These are phyloP conservation scores for Coniochaeta ligniaria DNA, from an alignment of 2,329 filamentous ascomycete genomes.

Conservation along the genomic window DNA sequence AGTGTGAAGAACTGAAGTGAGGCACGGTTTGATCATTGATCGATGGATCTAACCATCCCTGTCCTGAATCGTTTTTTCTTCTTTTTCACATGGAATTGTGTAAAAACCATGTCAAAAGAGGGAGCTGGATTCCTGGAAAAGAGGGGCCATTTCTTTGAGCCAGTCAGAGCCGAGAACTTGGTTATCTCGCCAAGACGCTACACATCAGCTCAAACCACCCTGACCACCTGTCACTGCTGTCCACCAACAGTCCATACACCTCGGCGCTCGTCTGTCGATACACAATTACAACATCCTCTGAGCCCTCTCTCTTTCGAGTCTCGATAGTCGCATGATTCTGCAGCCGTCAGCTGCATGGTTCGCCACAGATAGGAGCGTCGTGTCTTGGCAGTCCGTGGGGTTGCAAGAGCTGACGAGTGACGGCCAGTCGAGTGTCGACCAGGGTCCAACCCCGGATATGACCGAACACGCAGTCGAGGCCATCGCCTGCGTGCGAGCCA, in stretches of 20 bases:
- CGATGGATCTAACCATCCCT: no score
- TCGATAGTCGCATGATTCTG: neutral
- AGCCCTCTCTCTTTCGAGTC: neutral
- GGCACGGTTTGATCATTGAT: neutral
- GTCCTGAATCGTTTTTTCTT: no score
- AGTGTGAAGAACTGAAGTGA: neutral
- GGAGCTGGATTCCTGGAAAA: neutral
- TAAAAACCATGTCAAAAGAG: neutral
- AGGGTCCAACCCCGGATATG: neutral
- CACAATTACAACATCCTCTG: no score
- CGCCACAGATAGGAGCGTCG: neutral
- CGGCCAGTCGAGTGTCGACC: neutral
- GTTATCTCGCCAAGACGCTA: slow-evolving; percentile 1
- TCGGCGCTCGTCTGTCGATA: no score
- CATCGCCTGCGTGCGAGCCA: neutral
- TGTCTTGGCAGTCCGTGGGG: neutral
- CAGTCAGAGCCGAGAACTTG: neutral
- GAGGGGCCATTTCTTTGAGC: neutral
- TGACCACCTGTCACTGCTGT: neutral
- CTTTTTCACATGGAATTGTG: neutral
- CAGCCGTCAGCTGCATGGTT: neutral
- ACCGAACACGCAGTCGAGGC: neutral
- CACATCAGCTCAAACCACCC: neutral
- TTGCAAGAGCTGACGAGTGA: neutral
- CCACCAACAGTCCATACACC: no score